Base-by-base conservation (phyloP, 441 rosid species). In the Oxalis stricta region DNA sequence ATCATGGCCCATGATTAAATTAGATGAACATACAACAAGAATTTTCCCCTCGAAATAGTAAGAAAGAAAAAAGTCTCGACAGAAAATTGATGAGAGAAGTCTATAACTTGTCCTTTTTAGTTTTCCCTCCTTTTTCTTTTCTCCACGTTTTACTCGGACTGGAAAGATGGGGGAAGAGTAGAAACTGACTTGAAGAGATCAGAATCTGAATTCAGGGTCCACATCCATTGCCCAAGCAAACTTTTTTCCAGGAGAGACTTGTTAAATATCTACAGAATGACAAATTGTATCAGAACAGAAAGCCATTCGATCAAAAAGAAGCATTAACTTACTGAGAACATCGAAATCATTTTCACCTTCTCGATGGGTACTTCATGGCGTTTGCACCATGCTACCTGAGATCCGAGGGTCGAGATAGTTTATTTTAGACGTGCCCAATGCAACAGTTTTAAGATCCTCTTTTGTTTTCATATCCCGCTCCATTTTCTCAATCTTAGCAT, bases 161-260 rank as follows among this genome's bases (percentile, higher is more conserved):
- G 37, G 44, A 32, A 31, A 18, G 19, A 20, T 14, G 55, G 7
- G 5, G 41, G 50, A 14, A 43, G 53, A 13, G 28, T 17, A 21
- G 9, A 22, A 24, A 10, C 14, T 33, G 39, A 29, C 38, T 43
- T 55, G 37, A 53, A 41, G 38, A 10, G 30, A 53, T 76, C 79
- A 87, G 83, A 92, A 92, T 82, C 94, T 77, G 82, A 87, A 92
- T 45, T 73, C 79, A 9, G 99, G 97, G 37, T 87, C 95, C 21
- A 80, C 97, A 22, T 92, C 99, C 99, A 92, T 77, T 38, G 99
- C 92, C 99, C 99, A 92, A 18, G 94, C 63, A 59, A 92, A 92
- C 73, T 92, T 87, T n/a, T n/a, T 5, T 86, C 99, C 47, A 87
- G 66, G 44, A 92, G 89, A 57, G 97, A 82, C 71, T 87, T 92